Percentiles rank a stretch among this genome's conserved stretches.
These are phyloP conservation scores for Calocybe gangraenosa DNA, from an alignment of 768 basidiomycete genomes.

Conservation along the genomic window DNA sequence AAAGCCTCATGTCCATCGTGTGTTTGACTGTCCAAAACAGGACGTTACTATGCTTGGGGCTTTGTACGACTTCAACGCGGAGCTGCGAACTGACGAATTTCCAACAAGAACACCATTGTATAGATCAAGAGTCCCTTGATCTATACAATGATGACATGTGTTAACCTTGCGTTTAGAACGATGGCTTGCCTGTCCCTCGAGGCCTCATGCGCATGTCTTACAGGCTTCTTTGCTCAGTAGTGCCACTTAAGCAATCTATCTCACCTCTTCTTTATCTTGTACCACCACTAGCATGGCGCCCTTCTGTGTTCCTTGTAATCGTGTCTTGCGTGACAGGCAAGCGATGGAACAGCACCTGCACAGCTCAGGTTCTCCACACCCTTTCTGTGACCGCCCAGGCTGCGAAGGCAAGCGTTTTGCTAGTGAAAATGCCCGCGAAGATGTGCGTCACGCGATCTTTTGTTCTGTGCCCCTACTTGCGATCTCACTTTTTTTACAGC, in stretches of 20 bases:
- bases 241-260: too few relatives aligned
- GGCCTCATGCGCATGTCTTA: constrained; percentile 12
- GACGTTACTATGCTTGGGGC: too few relatives aligned
- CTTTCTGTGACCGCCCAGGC: constrained; percentile 22
- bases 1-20: too few relatives aligned
- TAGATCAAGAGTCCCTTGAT: too few relatives aligned
- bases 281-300: constrained; percentile 14
- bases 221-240: too few relatives aligned
- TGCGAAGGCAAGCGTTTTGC: constrained; percentile 32
- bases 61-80: too few relatives aligned
- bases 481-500: constrained; percentile 20
- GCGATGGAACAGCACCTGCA: constrained; percentile 34
- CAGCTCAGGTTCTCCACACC: constrained; percentile 30
- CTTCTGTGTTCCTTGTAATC: not conserved
- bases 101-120: too few relatives aligned
- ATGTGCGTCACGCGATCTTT: constrained; percentile 19
- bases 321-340: constrained; percentile 17
- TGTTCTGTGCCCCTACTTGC: not conserved
- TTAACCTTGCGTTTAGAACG: constrained; percentile 7
- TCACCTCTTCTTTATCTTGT: not conserved
- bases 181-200: not conserved
- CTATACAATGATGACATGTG: too few relatives aligned
- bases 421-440: constrained; percentile 29
- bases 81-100: too few relatives aligned
- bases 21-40: too few relatives aligned